These are phyloP conservation scores for Pseudogymnoascus sp. DNA, from an alignment of 2,329 filamentous ascomycete species.

Conservation along the genomic window DNA sequence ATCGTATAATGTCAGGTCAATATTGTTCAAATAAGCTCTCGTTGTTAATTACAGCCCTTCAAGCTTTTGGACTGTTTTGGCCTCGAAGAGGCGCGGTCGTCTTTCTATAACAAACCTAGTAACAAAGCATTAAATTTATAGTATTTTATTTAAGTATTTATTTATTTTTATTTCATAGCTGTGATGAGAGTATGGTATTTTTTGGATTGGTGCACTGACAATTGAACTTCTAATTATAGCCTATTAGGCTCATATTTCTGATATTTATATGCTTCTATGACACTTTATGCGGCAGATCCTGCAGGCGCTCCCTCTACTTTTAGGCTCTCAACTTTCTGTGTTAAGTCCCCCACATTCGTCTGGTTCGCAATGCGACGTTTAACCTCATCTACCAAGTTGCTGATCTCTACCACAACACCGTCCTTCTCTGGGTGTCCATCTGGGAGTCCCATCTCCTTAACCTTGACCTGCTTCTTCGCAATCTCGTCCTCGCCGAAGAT, in stretches of 20 bases:
- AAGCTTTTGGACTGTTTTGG: background rate
- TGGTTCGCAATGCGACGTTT: conserved; percentile 39
- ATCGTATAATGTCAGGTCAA: background rate
- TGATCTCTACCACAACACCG: conserved; percentile 64
- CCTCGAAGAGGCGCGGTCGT: background rate
- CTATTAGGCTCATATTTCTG: background rate
- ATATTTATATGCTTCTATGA: background rate
- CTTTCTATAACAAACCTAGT: background rate
- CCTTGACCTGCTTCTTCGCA: conserved; percentile 70
- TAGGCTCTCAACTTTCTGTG: conserved; percentile 24
- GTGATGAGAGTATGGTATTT: background rate
- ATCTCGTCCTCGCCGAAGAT: conserved; percentile 90
- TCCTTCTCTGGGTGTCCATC: conserved; percentile 88
- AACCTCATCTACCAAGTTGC: conserved; percentile 56
- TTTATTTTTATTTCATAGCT: background rate
- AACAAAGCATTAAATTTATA: background rate
- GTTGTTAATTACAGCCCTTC: background rate
- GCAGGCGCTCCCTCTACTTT: conserved; percentile 17
- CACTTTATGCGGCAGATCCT: background rate
- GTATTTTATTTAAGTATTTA: background rate
- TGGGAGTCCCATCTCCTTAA: conserved; percentile 75
- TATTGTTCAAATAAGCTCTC: background rate
- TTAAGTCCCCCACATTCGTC: conserved; percentile 25
- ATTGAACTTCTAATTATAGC: background rate
- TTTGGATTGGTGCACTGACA: background rate